Evolutionary conservation across 306 rosid species (phyloP).

Genomic region (Sicyos baderoa): DNA sequence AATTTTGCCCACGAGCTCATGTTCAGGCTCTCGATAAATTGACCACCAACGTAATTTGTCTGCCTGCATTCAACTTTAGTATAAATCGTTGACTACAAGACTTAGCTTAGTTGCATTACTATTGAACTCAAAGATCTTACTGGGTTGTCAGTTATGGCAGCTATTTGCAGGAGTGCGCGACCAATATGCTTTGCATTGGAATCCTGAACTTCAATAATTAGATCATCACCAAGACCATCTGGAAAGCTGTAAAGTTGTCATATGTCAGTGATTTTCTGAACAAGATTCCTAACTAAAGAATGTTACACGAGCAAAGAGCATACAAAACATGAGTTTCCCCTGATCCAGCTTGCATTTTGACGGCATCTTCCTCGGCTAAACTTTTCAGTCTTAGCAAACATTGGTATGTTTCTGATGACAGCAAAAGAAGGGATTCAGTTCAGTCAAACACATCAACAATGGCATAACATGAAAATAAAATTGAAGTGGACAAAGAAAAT

Average conservation of each 20-base stretch:
- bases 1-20: constrained; percentile 76
- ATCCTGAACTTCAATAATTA: constrained; percentile 84
- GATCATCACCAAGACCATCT: constrained; percentile 88
- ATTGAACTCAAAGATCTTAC: no score
- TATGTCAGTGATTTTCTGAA: constrained; percentile 37
- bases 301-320: constrained; percentile 23
- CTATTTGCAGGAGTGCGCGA: constrained; percentile 70
- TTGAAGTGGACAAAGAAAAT: neutral
- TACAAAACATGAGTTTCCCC: constrained; percentile 88
- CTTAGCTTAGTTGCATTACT: no score
- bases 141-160: constrained; percentile 71
- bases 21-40: constrained; percentile 66
- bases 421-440: constrained; percentile 12
- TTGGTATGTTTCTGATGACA: constrained; percentile 63
- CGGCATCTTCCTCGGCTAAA: constrained; percentile 65
- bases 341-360: constrained; percentile 89
- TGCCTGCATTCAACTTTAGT: constrained; percentile 48
- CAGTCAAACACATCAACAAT: neutral
- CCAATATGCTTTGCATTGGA: constrained; percentile 85
- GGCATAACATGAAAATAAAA: neutral
- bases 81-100: no score
- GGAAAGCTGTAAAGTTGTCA: constrained; percentile 86
- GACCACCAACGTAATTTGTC: constrained; percentile 98
- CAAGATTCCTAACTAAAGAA: constrained; percentile 9
- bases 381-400: constrained; percentile 83